Evolutionary conservation across 164 flowering plant species (phyloP).

Genomic region (Protea cynaroides): DNA sequence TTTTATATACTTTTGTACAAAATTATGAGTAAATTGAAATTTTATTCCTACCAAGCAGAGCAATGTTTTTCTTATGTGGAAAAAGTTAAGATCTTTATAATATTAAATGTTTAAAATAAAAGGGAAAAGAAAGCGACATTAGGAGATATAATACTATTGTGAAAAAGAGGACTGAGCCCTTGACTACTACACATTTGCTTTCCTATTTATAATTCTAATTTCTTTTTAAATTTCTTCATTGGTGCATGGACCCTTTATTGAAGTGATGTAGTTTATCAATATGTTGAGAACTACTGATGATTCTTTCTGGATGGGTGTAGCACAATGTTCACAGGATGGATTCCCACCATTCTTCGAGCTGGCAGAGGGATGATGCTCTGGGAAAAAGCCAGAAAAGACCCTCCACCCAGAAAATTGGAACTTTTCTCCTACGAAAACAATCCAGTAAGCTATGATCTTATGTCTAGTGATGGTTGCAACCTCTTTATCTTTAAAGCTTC

Average conservation of each 20-base stretch:
- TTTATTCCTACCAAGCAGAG: too few relatives aligned
- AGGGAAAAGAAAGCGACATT: too few relatives aligned
- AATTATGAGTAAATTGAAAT: too few relatives aligned
- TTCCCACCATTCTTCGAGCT: constrained; percentile 77
- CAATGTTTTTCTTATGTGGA: too few relatives aligned
- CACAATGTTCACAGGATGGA: constrained; percentile 75
- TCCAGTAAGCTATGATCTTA: constrained; percentile 29
- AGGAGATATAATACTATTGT: too few relatives aligned
- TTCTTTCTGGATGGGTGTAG: constrained; percentile 24
- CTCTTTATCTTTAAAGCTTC: neutral
- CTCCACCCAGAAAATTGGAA: constrained; percentile 50
- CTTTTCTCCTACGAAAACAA: constrained; percentile 75
- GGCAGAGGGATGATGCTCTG: constrained; percentile 77
- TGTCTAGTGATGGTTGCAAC: neutral
- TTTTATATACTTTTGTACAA: too few relatives aligned
- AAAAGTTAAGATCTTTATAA: too few relatives aligned
- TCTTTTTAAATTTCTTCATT: neutral
- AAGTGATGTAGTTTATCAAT: neutral
- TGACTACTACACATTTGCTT: neutral
- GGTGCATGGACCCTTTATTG: neutral
- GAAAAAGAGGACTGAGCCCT: neutral
- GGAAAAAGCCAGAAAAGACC: constrained; percentile 42
- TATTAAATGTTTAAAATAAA: too few relatives aligned
- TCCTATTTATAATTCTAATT: neutral
- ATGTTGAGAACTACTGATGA: neutral